phyloP scores from a whole-genome alignment of 2,329 filamentous ascomycete genomes.

The Exophiala sideris region DNA sequence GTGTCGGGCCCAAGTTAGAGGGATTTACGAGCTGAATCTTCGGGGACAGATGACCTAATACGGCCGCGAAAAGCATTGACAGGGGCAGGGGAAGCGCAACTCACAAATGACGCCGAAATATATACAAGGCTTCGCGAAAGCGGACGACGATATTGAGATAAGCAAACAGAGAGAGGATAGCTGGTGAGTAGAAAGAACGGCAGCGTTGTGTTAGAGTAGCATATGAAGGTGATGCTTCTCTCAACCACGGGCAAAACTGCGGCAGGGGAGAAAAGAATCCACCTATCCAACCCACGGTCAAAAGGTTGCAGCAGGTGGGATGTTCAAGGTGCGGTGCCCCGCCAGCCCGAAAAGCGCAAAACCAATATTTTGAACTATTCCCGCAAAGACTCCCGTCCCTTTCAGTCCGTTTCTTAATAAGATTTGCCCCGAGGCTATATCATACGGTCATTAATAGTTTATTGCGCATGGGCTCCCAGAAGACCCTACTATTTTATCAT shows the following conservation, averaged over 20 bases:
- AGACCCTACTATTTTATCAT: too few relatives aligned
- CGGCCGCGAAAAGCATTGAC: conserved; percentile 17
- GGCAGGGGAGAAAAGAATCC: not conserved
- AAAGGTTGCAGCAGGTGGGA: not conserved
- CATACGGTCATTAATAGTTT: too few relatives aligned
- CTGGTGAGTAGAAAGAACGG: conserved; percentile 13
- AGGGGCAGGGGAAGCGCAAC: conserved; percentile 9
- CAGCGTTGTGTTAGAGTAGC: conserved; percentile 3
- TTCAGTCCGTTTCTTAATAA: too few relatives aligned
- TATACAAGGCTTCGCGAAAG: conserved; percentile 9
- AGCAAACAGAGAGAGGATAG: conserved; percentile 12
- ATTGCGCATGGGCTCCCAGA: too few relatives aligned
- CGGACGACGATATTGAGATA: conserved; percentile 5
- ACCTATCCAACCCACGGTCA: not conserved
- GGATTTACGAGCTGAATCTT: not conserved
- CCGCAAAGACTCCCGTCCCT: too few relatives aligned
- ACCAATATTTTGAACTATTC: too few relatives aligned
- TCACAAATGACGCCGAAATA: conserved; percentile 11
- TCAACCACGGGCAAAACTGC: not conserved
- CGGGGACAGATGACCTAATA: conserved; percentile 18
- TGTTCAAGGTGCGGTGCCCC: not conserved
- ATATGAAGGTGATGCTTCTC: conserved; percentile 13
- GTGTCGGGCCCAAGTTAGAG: conserved; percentile 13
- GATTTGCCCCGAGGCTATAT: too few relatives aligned
- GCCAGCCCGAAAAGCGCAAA: too few relatives aligned